Evolutionary conservation across 768 basidiomycete species (phyloP).

Genomic region (Russula compacta): DNA sequence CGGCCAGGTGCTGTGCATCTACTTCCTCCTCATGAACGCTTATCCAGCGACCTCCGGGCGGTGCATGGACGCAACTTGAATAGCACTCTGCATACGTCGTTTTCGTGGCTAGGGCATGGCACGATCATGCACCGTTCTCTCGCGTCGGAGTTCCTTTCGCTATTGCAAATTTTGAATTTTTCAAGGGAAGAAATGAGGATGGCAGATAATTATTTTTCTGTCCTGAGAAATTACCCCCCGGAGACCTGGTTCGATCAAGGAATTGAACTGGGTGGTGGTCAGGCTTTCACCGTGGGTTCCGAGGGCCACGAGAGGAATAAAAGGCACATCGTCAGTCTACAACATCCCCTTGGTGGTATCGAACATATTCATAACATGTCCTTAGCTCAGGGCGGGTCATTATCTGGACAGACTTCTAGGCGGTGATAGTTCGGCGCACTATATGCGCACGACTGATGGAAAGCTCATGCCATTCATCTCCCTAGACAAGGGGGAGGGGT

Average conservation of each 20-base stretch:
- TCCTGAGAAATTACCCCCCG: conserved; percentile 45
- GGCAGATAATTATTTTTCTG: conserved; percentile 64
- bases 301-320: conserved; percentile 52
- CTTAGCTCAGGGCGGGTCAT: conserved; percentile 38
- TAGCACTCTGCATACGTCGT: conserved; percentile 39
- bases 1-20: conserved; percentile 36
- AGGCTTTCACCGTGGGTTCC: conserved; percentile 51
- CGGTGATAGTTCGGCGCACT: conserved; percentile 11
- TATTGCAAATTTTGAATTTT: conserved; percentile 37
- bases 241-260: conserved; percentile 59
- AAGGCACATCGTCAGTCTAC: conserved; percentile 44
- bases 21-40: conserved; percentile 52
- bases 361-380: neutral
- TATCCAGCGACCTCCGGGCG: conserved; percentile 43
- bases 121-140: conserved; percentile 39
- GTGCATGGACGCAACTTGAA: conserved; percentile 26
- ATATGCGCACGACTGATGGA: conserved; percentile 1
- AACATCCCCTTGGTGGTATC: neutral
- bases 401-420: conserved; percentile 24
- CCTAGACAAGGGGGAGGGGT: neutral
- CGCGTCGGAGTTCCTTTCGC: conserved; percentile 39
- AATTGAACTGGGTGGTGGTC: conserved; percentile 49
- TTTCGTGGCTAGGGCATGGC: conserved; percentile 63
- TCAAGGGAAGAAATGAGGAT: conserved; percentile 46
- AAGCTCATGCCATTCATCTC: conserved; percentile 19